Base-by-base conservation (phyloP, 2,329 filamentous ascomycete genomes). In the Monilinia fructigena region DNA sequence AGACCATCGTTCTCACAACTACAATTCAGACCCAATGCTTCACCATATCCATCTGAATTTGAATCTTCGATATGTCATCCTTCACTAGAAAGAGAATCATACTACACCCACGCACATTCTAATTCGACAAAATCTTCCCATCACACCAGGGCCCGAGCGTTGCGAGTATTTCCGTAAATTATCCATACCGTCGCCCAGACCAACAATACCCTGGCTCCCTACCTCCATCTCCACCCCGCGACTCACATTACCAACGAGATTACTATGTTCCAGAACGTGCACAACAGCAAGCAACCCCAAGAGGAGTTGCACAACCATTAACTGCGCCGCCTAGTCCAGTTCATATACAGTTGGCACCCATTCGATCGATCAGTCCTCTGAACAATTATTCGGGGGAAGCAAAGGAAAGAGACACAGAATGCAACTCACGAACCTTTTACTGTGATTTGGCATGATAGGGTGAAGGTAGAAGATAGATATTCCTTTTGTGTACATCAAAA, bases 1-100 rank as follows among this genome's bases (percentile, higher is more conserved):
- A 67, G 75, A 52, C 74, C 74, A 31, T 75, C 72, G 54, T 70
- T 77, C 5, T 74, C 76, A 14, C 67, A 68, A 4, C 65, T 76
- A 16, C 70, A 74, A 23, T 71, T 72, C 61, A 66, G 70, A 59
- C 47, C 70, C 11, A 72, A 66, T 28, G 50, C 66, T 23, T 66
- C 31, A 45, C 35, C 58, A 4, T 42, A 50, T 35, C 26, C 40
- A 54, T 31, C 45, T 4, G 63, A 65, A 26, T 59, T 60, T 10
- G 42, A 65, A 35, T 60, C 63, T 18, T 55, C 60, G 16, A 38
- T 47, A 55, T 56, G 62, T 56, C 38, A 20, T 75, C 73, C 55
- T 65, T 70, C 18, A 67, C 67, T 3, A 71, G 38, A 53, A 59
- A 16, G 69, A 70, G 23, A 56, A 67, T 63, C 50, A 72, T 71